Evolutionary conservation across 306 rosid species (phyloP).

Genomic region (Quillaja saponaria): DNA sequence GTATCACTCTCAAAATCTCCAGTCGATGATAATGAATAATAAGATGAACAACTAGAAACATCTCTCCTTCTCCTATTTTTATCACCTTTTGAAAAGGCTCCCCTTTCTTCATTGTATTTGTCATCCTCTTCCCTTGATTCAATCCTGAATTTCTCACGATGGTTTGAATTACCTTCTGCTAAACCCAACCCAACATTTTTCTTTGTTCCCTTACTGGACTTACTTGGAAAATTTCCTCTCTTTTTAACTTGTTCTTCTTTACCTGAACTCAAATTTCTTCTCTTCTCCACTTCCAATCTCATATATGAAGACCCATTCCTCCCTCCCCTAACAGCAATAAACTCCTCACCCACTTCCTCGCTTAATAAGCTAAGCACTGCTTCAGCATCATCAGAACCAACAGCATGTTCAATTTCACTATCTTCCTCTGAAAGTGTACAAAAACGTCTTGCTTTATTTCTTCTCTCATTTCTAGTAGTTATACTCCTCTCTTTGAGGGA

Average conservation of each 20-base stretch:
- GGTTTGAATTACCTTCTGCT: conserved; percentile 26
- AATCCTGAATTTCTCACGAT: conserved; percentile 25
- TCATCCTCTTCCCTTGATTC: conserved; percentile 42
- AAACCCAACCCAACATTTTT: conserved; percentile 12
- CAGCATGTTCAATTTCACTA: conserved; percentile 34
- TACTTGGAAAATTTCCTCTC: conserved; percentile 28
- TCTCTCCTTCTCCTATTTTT: conserved; percentile 47
- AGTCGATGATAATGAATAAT: conserved; percentile 66
- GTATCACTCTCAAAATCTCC: conserved; percentile 63
- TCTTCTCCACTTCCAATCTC: conserved; percentile 47
- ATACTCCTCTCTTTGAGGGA: conserved; percentile 42
- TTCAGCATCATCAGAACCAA: conserved; percentile 50
- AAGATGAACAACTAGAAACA: conserved; percentile 82
- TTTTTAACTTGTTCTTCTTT: conserved; percentile 49
- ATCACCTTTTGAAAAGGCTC: conserved; percentile 35
- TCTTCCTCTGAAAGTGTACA: conserved; percentile 40
- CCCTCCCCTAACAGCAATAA: conserved; percentile 32
- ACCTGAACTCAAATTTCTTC: conserved; percentile 38
- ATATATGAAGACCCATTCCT: conserved; percentile 40
- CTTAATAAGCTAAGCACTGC: conserved; percentile 73
- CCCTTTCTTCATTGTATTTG: conserved; percentile 34
- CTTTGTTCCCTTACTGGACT: conserved; percentile 26
- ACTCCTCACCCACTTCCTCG: conserved; percentile 56
- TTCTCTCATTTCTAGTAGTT: conserved; percentile 45
- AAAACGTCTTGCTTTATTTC: conserved; percentile 40